phyloP scores from a whole-genome alignment of 805 yeast genomes.

The Teunomyces barrocoloradensis region DNA sequence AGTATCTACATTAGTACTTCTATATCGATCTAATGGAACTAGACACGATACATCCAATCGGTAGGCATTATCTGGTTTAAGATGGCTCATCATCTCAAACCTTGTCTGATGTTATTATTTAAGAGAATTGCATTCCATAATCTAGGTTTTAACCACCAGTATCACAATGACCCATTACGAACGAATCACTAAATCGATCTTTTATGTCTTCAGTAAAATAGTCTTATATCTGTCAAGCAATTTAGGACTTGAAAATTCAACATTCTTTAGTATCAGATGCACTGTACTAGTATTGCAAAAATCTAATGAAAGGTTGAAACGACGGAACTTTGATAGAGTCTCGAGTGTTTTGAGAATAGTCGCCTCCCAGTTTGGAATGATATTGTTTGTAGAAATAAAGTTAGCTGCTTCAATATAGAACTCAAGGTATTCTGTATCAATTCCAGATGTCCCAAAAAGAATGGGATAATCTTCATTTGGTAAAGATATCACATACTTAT shows the following conservation, averaged over 20 bases:
- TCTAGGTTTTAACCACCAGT: slow-evolving; percentile 31
- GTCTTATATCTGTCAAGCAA: slow-evolving; percentile 2
- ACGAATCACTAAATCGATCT: slow-evolving; percentile 4
- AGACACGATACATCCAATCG: slow-evolving; percentile 57
- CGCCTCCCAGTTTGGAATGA: slow-evolving; percentile 12
- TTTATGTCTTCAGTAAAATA: not conserved
- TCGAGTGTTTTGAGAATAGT: slow-evolving; percentile 20
- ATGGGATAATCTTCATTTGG: slow-evolving; percentile 19
- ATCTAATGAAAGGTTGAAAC: slow-evolving; percentile 35
- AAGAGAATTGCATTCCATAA: slow-evolving; percentile 45
- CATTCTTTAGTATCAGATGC: not conserved
- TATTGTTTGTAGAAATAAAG: slow-evolving; percentile 11
- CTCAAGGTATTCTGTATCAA: slow-evolving; percentile 49
- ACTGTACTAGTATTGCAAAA: slow-evolving; percentile 23
- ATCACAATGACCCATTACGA: slow-evolving; percentile 19
- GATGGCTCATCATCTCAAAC: slow-evolving; percentile 59
- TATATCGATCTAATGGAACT: slow-evolving; percentile 43
- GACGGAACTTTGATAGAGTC: slow-evolving; percentile 29
- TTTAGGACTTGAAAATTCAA: not conserved
- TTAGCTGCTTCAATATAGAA: slow-evolving; percentile 45
- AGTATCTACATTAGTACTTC: slow-evolving; percentile 29
- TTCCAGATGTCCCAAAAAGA: slow-evolving; percentile 42
- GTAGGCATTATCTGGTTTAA: slow-evolving; percentile 74
- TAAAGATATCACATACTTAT: slow-evolving; percentile 34
- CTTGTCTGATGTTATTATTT: slow-evolving; percentile 60